Percentiles rank a stretch among this genome's conserved stretches.
These are phyloP conservation scores for Dalechampia spathulata DNA, from an alignment of 441 rosid genomes.

Conservation along the genomic window DNA sequence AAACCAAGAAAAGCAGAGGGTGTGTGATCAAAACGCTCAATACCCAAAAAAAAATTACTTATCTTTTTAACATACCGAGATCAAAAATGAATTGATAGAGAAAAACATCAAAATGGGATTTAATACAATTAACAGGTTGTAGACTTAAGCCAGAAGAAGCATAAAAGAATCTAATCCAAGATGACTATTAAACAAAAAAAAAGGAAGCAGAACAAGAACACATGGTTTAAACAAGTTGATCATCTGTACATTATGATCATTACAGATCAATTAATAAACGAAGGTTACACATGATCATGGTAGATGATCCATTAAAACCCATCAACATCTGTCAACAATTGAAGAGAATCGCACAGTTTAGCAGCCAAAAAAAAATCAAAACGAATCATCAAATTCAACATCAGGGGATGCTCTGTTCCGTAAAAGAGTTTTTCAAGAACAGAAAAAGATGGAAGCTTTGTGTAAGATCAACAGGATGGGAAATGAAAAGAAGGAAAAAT, in stretches of 20 bases:
- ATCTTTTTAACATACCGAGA: conserved; percentile 30
- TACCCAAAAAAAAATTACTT: conserved; percentile 4
- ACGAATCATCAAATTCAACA: no score
- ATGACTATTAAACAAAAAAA: not conserved
- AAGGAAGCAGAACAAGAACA: conserved; percentile 10
- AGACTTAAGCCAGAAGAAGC: conserved; percentile 17
- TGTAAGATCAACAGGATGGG: not conserved
- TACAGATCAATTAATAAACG: conserved; percentile 24
- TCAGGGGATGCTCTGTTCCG: no score
- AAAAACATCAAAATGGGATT: no score
- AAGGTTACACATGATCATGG: conserved; percentile 34
- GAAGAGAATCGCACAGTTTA: conserved; percentile 25
- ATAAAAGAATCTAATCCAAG: conserved; percentile 11
- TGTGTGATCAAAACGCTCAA: conserved; percentile 8
- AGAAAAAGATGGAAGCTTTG: not conserved
- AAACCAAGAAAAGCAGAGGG: conserved; percentile 23
- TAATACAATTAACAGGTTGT: conserved; percentile 1
- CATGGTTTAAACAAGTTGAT: conserved; percentile 16
- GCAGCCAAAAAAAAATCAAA: conserved; percentile 20
- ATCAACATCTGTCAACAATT: conserved; percentile 43
- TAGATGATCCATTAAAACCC: conserved; percentile 39
- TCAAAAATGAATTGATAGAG: conserved; percentile 23
- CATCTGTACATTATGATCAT: conserved; percentile 26
- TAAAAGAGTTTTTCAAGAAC: no score
- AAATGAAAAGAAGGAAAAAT: conserved; percentile 8